Conservation (phyloP, 805 yeast species). For the Naumovozyma castellii region DNA sequence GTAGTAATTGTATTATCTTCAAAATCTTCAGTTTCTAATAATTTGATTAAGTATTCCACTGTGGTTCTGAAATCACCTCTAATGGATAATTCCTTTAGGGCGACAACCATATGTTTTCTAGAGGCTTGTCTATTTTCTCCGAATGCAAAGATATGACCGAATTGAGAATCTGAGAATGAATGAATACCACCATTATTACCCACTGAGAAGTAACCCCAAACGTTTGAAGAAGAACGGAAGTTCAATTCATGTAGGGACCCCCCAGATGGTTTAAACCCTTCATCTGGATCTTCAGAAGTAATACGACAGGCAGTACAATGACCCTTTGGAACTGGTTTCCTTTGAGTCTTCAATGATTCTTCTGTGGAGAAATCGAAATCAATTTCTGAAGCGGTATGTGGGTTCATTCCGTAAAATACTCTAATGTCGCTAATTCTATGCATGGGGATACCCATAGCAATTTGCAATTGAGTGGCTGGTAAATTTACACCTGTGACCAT, state of each 20-base stretch:
- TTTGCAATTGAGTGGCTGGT: conserved; percentile 97
- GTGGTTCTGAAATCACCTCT: conserved; percentile 99
- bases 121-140: conserved; percentile 98
- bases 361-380: conserved; percentile 81
- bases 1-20: conserved; percentile 95
- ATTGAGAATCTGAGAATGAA: conserved; percentile 96
- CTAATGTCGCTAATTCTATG: conserved; percentile 91
- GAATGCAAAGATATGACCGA: conserved; percentile 97
- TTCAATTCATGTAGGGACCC: conserved; percentile 94
- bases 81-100: conserved; percentile 88
- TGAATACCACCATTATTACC: conserved; percentile 95
- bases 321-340: conserved; percentile 93
- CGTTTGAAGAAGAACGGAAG: conserved; percentile 93
- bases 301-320: conserved; percentile 99
- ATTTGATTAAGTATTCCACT: conserved; percentile 89
- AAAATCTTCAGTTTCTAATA: conserved; percentile 92
- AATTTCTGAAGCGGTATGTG: conserved; percentile 80
- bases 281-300: conserved; percentile 98
- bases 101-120: conserved; percentile 98
- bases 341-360: conserved; percentile 65
- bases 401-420: conserved; percentile 88
- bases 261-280: conserved; percentile 97
- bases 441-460: conserved; percentile 99
- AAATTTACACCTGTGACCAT: conserved; percentile 98
- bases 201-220: conserved; percentile 99